Percentiles rank a stretch among this genome's conserved stretches.
Conservation (phyloP, 116 monocot species). For the Iris pallida region DNA sequence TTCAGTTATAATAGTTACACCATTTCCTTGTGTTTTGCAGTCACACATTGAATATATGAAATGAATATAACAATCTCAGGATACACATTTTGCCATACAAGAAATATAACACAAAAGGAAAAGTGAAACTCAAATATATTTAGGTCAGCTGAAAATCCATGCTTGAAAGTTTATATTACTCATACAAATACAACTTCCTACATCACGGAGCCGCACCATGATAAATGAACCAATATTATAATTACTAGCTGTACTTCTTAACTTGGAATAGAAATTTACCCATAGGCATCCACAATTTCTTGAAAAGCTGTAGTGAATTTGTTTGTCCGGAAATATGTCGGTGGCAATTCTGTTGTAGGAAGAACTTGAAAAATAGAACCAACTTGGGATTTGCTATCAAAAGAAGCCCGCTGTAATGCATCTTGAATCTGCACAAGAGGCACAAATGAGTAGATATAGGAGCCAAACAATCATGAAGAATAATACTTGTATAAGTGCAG, state of each 20-base stretch:
- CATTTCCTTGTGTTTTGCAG: no score
- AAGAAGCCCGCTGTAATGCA: conserved; percentile 57
- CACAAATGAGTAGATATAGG: background rate
- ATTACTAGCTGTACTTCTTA: background rate
- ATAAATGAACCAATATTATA: background rate
- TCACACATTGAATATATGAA: no score
- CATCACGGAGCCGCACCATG: background rate
- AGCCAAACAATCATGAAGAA: no score
- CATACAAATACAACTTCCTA: no score
- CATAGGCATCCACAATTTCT: conserved; percentile 99
- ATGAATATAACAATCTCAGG: no score
- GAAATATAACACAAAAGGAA: no score
- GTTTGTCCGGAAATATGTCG: conserved; percentile 92
- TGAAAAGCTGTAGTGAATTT: conserved; percentile 93
- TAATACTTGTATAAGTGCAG: background rate
- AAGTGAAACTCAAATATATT: no score
- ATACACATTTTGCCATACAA: no score
- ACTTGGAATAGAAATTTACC: conserved; percentile 38
- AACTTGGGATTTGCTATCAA: conserved; percentile 97
- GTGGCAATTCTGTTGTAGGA: conserved; percentile 77
- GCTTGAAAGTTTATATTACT: no score
- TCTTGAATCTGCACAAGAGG: conserved; percentile 61
- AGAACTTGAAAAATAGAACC: conserved; percentile 97
- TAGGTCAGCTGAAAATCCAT: no score
- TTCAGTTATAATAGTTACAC: no score